Base-by-base conservation (phyloP, 2,329 filamentous ascomycete genomes). In the Anthostomella pinea region DNA sequence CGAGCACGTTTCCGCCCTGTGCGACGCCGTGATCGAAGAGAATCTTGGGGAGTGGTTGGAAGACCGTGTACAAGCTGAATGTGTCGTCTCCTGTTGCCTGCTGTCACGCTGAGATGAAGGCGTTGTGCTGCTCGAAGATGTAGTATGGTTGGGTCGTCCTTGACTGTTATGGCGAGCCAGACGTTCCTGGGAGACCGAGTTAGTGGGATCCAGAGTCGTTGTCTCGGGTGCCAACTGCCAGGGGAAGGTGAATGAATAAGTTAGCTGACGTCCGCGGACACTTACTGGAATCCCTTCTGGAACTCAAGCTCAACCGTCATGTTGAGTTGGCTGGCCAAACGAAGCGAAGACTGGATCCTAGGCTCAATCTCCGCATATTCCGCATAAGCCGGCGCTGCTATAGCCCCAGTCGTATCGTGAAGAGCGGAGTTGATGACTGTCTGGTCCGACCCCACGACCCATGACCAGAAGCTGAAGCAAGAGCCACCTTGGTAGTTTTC, bases 1-100 rank as follows among this genome's bases (percentile, higher is more conserved):
- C 62, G 20, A 69, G 53, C 30, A 69, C 58, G 43, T 66, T 67
- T 23, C 63, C 64, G 35, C 67, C 63, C 32, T 56, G 59, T 20
- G 54, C 54, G 5, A 41, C 40, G 18, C 60, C 62, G 10, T 62
- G 48, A 31, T 56, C 43, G 30, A 51, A 56, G 40, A 62, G 58
- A 3, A 62, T 46, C 11, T 58, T 57, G 9, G 67, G 62, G 18
- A 70, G 54, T 17, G 65, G 53, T 43, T 66, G 62, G 33, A 64
- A 60, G 7, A 59, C 51, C 8, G 45, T 48, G 8, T 63, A 53
- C 11, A 56, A 59, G 11, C 52, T 36, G 46, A 62, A 63, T 29
- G 63, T 53, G 15, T 52, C 54, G 22, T 51, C 51, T 60, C 56
- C 27, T 57, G 48, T 48, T 69, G 67, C 35, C 67, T 60, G 36